Evolutionary conservation across 371 early-diverging fungal species (phyloP).

Genomic region (Umbelopsis sp.): DNA sequence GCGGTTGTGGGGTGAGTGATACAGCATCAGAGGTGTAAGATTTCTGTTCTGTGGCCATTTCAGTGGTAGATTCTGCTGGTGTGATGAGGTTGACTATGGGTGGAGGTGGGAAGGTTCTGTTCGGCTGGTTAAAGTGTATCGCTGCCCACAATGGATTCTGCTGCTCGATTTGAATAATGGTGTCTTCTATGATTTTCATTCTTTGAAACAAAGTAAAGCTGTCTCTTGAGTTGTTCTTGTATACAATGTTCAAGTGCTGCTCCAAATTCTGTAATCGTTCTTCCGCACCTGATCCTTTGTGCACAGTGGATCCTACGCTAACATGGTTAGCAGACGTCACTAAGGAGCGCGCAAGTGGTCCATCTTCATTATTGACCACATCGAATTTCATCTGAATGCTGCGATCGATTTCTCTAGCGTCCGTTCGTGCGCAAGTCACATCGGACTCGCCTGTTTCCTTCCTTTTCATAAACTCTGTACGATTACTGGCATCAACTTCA

Average conservation of each 20-base stretch:
- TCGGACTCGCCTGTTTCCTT: conserved; percentile 45
- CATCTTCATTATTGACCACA: conserved; percentile 75
- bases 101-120: conserved; percentile 48
- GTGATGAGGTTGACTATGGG: conserved; percentile 42
- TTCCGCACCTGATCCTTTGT: neutral
- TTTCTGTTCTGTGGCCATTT: conserved; percentile 14
- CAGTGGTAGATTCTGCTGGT: conserved; percentile 22
- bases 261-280: conserved; percentile 65
- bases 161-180: conserved; percentile 68
- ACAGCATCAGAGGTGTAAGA: conserved; percentile 16
- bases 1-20: conserved; percentile 13
- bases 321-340: conserved; percentile 25
- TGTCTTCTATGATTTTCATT: conserved; percentile 70
- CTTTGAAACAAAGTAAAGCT: conserved; percentile 52
- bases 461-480: conserved; percentile 64
- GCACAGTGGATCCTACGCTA: conserved; percentile 1
- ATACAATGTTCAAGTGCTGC: conserved; percentile 67
- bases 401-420: conserved; percentile 75
- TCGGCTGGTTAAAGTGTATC: conserved; percentile 71
- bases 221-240: conserved; percentile 41
- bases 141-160: conserved; percentile 77
- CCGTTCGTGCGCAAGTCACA: conserved; percentile 68
- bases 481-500: conserved; percentile 74
- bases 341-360: conserved; percentile 68
- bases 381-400: conserved; percentile 85